Evolutionary conservation across 169 alveolate species (phyloP).

Genomic region (Prorocentrum cordatum): DNA sequence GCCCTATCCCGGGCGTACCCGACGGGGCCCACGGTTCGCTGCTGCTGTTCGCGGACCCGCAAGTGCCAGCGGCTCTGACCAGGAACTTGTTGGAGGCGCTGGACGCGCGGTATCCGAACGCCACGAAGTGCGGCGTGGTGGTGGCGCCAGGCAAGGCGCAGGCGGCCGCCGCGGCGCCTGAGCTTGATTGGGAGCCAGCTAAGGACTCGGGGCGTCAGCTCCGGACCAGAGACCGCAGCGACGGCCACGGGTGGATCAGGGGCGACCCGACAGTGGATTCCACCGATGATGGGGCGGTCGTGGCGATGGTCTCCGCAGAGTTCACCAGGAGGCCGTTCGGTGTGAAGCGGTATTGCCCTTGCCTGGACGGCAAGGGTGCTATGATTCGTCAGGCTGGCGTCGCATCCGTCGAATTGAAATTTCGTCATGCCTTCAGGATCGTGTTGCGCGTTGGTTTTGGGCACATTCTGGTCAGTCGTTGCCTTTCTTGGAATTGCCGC

Average conservation of each 20-base stretch:
- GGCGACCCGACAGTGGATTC: not conserved
- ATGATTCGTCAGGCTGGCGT: too few relatives aligned
- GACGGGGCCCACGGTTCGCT: conserved; percentile 7
- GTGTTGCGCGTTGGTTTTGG: too few relatives aligned
- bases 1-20: conserved; percentile 25
- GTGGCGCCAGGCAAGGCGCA: not conserved
- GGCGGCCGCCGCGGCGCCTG: not conserved
- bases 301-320: not conserved
- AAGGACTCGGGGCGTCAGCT: conserved; percentile 18
- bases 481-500: too few relatives aligned
- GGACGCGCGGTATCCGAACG: conserved; percentile 46
- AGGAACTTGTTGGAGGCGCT: conserved; percentile 51
- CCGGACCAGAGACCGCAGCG: conserved; percentile 53
- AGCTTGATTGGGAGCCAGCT: not conserved
- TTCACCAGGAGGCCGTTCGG: conserved; percentile 56
- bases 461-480: too few relatives aligned
- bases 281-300: not conserved
- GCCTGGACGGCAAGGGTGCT: not conserved
- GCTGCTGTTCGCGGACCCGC: conserved; percentile 19
- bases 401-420: too few relatives aligned
- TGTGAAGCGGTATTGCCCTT: conserved; percentile 1
- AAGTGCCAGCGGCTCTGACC: conserved; percentile 36
- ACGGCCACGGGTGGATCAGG: conserved; percentile 29
- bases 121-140: conserved; percentile 17
- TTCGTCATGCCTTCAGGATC: too few relatives aligned